Evolutionary conservation across 1,139 yeast genomes (phyloP).

Genomic region (Dujonia santamariae): DNA sequence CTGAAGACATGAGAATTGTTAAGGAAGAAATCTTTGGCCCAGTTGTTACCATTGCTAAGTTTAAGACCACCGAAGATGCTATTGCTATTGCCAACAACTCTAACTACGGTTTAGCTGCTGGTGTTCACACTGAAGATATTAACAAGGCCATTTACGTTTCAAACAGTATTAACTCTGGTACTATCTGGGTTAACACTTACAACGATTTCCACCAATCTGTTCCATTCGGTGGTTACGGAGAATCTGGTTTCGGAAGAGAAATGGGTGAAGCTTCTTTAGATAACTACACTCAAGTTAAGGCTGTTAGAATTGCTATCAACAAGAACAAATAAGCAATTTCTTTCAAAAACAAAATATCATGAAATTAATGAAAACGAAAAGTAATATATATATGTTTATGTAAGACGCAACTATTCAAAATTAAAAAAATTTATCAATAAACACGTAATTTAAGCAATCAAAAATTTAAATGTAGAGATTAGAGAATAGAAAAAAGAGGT

Average conservation of each 20-base stretch:
- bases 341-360: no score
- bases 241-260: conserved; percentile 91
- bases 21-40: conserved; percentile 31
- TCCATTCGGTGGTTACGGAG: conserved; percentile 85
- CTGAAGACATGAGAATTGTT: conserved; percentile 23
- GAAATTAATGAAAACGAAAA: conserved; percentile 3
- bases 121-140: conserved; percentile 69
- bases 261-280: conserved; percentile 84
- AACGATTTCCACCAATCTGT: conserved; percentile 79
- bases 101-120: conserved; percentile 74
- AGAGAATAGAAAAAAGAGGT: no score
- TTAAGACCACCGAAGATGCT: conserved; percentile 25
- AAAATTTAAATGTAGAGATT: no score
- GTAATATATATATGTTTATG: no score
- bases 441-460: no score
- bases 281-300: conserved; percentile 79
- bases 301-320: conserved; percentile 52
- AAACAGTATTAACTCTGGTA: conserved; percentile 71
- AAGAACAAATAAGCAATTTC: conserved; percentile 4
- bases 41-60: conserved; percentile 24
- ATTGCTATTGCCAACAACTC: conserved; percentile 22
- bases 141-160: conserved; percentile 69
- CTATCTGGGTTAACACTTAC: conserved; percentile 83
- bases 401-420: no score
- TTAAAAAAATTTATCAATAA: no score